Conservation (phyloP, 768 basidiomycete species). For the Leccinum boreale region DNA sequence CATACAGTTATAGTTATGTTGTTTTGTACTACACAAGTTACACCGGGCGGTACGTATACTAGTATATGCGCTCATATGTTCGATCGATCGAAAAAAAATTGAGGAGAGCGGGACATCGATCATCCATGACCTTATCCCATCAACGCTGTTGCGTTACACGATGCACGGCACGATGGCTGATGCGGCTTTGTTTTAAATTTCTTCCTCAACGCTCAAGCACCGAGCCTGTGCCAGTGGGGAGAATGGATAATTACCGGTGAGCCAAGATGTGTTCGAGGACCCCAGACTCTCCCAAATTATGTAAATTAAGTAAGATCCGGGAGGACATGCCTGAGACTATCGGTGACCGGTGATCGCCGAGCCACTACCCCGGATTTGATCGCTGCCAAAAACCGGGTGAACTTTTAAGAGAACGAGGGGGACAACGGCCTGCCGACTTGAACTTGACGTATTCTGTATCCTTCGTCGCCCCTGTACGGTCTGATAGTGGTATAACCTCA, state of each 20-base stretch:
- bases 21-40: too few relatives aligned
- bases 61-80: too few relatives aligned
- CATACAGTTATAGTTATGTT: too few relatives aligned
- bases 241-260: too few relatives aligned
- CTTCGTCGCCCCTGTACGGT: neutral
- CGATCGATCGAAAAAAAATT: too few relatives aligned
- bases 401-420: neutral
- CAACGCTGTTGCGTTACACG: neutral
- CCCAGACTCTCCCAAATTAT: neutral
- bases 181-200: neutral
- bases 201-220: too few relatives aligned
- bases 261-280: neutral
- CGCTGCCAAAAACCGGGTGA: neutral
- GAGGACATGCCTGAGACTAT: neutral
- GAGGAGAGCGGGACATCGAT: too few relatives aligned
- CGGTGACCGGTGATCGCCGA: neutral
- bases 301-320: neutral
- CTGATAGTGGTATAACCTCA: too few relatives aligned
- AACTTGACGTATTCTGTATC: too few relatives aligned
- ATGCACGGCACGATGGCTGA: neutral
- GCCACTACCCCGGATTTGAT: neutral
- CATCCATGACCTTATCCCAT: neutral
- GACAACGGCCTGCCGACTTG: too few relatives aligned
- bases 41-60: too few relatives aligned
- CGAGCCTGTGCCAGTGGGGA: too few relatives aligned